Conservation (phyloP, 2,329 filamentous ascomycete species). For the Penicillium sp. region DNA sequence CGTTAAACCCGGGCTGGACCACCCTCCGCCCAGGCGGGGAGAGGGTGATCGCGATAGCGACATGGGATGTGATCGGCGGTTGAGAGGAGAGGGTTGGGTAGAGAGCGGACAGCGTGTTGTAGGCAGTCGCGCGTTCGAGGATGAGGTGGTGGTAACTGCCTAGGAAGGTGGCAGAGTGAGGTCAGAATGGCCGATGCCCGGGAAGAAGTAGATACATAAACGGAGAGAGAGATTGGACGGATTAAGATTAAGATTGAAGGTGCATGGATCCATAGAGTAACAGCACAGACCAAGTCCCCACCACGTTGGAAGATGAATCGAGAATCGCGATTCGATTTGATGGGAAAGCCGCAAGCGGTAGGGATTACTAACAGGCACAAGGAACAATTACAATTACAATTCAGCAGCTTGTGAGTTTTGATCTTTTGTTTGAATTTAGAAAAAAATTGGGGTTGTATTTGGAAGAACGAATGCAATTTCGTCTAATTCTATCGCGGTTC, state of each 20-base stretch:
- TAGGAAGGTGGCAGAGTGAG: constrained; percentile 6
- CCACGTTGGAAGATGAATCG: not conserved
- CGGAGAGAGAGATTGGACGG: constrained; percentile 7
- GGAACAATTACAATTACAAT: not conserved
- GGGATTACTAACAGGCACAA: not conserved
- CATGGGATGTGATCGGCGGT: constrained; percentile 65
- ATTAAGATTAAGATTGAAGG: constrained; percentile 10
- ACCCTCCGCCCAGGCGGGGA: constrained; percentile 79
- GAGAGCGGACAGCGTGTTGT: not conserved
- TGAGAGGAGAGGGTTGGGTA: not conserved
- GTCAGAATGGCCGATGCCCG: constrained; percentile 15
- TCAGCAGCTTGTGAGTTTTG: not conserved
- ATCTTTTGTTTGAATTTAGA: not conserved
- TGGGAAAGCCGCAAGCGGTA: constrained; percentile 5
- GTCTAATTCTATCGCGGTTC: not conserved
- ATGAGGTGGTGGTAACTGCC: not conserved
- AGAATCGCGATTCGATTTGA: not conserved
- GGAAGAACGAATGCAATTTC: not conserved
- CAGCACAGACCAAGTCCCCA: constrained; percentile 5
- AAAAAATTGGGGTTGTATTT: not conserved
- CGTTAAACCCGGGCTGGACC: constrained; percentile 79
- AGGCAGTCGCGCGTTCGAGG: not conserved
- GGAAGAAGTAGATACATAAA: constrained; percentile 9
- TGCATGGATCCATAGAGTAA: not conserved
- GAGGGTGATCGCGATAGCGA: constrained; percentile 85